phyloP scores from a whole-genome alignment of 2,329 filamentous ascomycete genomes.

The Drechslerella stenobrocha region DNA sequence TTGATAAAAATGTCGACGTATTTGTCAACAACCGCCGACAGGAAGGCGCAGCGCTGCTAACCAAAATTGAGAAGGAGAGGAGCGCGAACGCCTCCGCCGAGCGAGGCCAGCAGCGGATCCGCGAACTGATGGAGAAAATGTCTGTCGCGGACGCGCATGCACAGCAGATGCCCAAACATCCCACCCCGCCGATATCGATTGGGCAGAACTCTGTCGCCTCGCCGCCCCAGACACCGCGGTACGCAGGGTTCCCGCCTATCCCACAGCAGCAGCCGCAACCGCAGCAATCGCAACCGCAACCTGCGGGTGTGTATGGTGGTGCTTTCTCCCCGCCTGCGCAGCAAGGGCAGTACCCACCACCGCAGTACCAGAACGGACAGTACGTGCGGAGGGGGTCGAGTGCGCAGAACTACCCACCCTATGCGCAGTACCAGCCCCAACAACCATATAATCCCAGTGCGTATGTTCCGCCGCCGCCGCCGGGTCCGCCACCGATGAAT shows the following conservation, averaged over 20 bases:
- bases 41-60: constrained; percentile 86
- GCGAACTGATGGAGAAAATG: constrained; percentile 92
- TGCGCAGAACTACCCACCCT: constrained; percentile 40
- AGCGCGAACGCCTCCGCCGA: constrained; percentile 69
- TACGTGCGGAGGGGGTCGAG: constrained; percentile 51
- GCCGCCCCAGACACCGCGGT: constrained; percentile 61
- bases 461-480: constrained; percentile 67
- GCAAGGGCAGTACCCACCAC: constrained; percentile 50
- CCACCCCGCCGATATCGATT: constrained; percentile 55
- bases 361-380: constrained; percentile 53
- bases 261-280: constrained; percentile 19
- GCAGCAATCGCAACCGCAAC: constrained; percentile 32
- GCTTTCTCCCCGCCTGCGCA: constrained; percentile 49
- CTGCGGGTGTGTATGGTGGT: constrained; percentile 40
- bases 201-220: constrained; percentile 57
- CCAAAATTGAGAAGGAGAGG: constrained; percentile 80
- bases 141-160: constrained; percentile 73
- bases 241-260: constrained; percentile 50
- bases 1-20: constrained; percentile 92
- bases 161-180: constrained; percentile 57
- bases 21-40: constrained; percentile 93
- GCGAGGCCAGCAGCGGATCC: constrained; percentile 79
- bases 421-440: constrained; percentile 35
- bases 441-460: constrained; percentile 61
- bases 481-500: constrained; percentile 65